A percentile compares a stretch with the other conserved stretches of the same genome.
Evolutionary conservation across 164 flowering plant genomes (phyloP).

Genomic region (Chloranthus sessilifolius): DNA sequence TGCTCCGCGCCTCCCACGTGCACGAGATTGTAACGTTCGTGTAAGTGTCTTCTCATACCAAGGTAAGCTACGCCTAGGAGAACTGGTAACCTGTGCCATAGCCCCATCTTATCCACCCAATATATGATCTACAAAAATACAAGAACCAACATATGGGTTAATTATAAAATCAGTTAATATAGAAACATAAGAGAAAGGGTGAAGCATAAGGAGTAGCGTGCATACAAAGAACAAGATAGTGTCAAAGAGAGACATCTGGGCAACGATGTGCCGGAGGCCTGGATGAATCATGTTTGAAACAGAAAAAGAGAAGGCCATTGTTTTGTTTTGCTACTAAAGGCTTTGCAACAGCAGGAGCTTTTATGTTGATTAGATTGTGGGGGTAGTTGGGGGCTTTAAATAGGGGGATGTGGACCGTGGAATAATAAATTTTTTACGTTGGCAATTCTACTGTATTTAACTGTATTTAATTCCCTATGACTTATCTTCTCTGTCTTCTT

Average conservation of each 20-base stretch:
- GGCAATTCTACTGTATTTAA: no score
- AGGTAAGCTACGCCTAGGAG: constrained; percentile 36
- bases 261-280: constrained; percentile 27
- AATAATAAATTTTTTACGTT: no score
- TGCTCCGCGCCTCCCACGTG: constrained; percentile 26
- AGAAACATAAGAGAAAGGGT: neutral
- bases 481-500: no score
- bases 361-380: no score
- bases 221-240: constrained; percentile 40
- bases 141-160: neutral
- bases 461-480: no score
- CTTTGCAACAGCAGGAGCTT: no score
- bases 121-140: constrained; percentile 27
- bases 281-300: constrained; percentile 27
- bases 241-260: constrained; percentile 41
- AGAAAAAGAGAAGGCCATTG: constrained; percentile 10
- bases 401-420: no score
- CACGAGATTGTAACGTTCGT: constrained; percentile 41
- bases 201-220: neutral
- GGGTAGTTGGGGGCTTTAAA: no score
- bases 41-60: constrained; percentile 38
- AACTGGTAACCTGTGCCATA: constrained; percentile 47
- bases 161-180: neutral
- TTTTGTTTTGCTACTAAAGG: no score
- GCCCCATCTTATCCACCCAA: constrained; percentile 30